Conservation (phyloP, 2,329 filamentous ascomycete genomes). For the Hypoxylon rubiginosum region DNA sequence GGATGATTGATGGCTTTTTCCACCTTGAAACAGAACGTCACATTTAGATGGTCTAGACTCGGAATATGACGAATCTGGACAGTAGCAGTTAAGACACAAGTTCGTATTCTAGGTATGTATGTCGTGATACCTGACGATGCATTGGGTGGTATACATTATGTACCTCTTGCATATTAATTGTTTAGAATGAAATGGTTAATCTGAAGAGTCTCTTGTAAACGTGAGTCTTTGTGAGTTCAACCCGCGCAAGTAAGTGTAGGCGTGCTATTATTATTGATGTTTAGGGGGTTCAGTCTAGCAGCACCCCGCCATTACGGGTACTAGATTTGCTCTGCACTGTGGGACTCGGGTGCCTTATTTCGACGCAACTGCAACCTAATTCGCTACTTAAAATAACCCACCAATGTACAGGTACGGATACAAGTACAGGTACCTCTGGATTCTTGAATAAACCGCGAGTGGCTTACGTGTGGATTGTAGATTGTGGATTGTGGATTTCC, state of each 20-base stretch:
- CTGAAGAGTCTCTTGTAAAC: not conserved
- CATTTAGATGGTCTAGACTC: conserved; percentile 34
- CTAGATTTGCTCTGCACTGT: conserved; percentile 21
- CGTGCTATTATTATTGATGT: not conserved
- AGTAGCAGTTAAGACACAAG: not conserved
- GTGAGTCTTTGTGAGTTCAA: too few species aligned
- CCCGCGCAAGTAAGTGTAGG: too few species aligned
- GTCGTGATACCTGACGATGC: not conserved
- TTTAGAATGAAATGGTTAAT: not conserved
- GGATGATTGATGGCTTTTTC: conserved; percentile 21
- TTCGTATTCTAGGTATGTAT: conserved; percentile 1
- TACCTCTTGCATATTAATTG: not conserved
- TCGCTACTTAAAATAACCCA: conserved; percentile 37
- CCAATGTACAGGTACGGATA: conserved; percentile 32
- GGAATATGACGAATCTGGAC: conserved; percentile 1
- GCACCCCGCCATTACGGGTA: conserved; percentile 1
- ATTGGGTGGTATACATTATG: not conserved
- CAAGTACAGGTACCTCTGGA: conserved; percentile 34
- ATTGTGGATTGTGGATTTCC: conserved; percentile 33
- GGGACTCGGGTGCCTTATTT: conserved; percentile 17
- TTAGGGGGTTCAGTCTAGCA: conserved; percentile 5
- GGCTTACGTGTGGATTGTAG: conserved; percentile 43
- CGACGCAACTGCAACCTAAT: conserved; percentile 29
- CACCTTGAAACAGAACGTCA: conserved; percentile 19
- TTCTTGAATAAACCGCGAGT: conserved; percentile 30